Evolutionary conservation across 1,284 basidiomycete genomes (phyloP), one percentile per base, ranked within the genome.

Genomic region (Trichosporon asahii): DNA sequence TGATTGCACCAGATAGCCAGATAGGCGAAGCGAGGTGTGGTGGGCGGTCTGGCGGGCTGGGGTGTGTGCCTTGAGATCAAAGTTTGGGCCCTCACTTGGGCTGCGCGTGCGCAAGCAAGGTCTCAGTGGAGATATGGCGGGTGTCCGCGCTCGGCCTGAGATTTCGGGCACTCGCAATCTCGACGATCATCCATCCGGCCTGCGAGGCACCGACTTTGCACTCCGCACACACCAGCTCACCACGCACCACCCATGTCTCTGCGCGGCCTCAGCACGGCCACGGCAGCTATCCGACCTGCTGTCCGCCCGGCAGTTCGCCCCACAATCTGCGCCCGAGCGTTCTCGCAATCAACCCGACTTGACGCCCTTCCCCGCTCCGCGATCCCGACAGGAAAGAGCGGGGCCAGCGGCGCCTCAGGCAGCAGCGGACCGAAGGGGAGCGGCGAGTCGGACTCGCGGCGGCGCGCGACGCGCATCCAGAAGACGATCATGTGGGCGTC

Each of bases 401-500:
- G 55, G 21, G 49, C 7, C 21, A 25, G 49, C 23, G 49, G 49
- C 4, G 5, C 27, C 3, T 57, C 55, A 3, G 55, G 55, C n/a
- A n/a, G n/a, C n/a, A n/a, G n/a, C 8, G 31, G 31, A 8, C 31
- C 3, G 31, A 6, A 18, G 9, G 11, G n/a, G n/a, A n/a, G n/a
- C n/a, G n/a, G 3, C 25, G 27, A 21, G 12, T 18, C 27, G 3
- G 29, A 60, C 55, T 60, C 55, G 5, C 55, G 57, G 27, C 57
- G 27, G 3, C 27, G 57, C 18, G 23, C 27, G 63, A 27, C 35
- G 15, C 57, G 57, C 15, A 29, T 61, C 6, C 57, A 61, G 57
- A 61, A 61, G 29, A 23, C 65, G 46, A 55, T 66, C 21, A 44
- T 66, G 29, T 66, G 18, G 27, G 46, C 29, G 15, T 65, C 68